Conservation (phyloP, 208 protist species). For the Wallacemonas collosoma region DNA sequence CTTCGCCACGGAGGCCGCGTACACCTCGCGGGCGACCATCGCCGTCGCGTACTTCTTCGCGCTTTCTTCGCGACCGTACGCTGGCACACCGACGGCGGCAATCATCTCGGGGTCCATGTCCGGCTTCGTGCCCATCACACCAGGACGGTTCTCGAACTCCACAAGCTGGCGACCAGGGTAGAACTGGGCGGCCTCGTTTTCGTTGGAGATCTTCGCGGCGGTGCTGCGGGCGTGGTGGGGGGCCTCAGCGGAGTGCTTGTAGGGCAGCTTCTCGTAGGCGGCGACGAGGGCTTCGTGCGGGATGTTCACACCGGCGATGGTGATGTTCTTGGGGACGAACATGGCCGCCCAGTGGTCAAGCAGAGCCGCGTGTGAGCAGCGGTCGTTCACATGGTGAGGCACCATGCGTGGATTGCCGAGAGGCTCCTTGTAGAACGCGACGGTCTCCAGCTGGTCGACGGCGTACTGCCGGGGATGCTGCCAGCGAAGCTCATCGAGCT, state of each 20-base stretch:
- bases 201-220: slow-evolving; percentile 38
- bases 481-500: slow-evolving; percentile 79
- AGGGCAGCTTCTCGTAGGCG: slow-evolving; percentile 78
- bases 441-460: slow-evolving; percentile 75
- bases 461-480: slow-evolving; percentile 75
- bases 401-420: slow-evolving; percentile 79
- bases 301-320: slow-evolving; percentile 81
- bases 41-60: slow-evolving; percentile 63
- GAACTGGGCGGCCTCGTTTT: slow-evolving; percentile 76
- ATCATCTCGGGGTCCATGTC: slow-evolving; percentile 83
- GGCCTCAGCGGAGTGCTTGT: slow-evolving; percentile 70
- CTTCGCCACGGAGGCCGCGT: slow-evolving; percentile 40
- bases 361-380: slow-evolving; percentile 70
- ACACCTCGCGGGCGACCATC: slow-evolving; percentile 73
- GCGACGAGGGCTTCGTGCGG: slow-evolving; percentile 77
- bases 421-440: slow-evolving; percentile 92
- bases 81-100: slow-evolving; percentile 63
- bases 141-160: slow-evolving; percentile 67
- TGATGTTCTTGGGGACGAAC: slow-evolving; percentile 69
- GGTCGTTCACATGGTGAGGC: slow-evolving; percentile 67
- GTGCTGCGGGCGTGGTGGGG: slow-evolving; percentile 60
- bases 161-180: slow-evolving; percentile 60
- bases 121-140: slow-evolving; percentile 79
- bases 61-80: slow-evolving; percentile 56
- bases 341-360: slow-evolving; percentile 74